Evolutionary conservation across 2,329 filamentous ascomycete genomes (phyloP).

Genomic region (Aureobasidium sp.): DNA sequence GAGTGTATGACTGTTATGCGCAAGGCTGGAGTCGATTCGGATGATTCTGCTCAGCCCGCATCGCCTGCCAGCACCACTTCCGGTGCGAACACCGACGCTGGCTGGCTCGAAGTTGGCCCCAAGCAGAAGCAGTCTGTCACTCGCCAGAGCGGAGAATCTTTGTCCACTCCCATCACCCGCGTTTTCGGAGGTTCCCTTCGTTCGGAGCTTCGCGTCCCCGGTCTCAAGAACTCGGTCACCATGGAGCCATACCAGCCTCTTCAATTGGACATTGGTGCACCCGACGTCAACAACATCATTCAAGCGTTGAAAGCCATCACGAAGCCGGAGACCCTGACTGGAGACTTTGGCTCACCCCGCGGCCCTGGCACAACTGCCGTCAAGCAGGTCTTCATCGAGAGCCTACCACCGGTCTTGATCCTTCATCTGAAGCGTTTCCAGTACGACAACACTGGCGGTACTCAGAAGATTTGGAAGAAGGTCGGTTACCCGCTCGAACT

Average conservation of each 20-base stretch:
- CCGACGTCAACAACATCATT: conserved; percentile 79
- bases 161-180: conserved; percentile 73
- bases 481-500: conserved; percentile 90
- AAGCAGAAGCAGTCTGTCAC: conserved; percentile 84
- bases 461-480: conserved; percentile 98
- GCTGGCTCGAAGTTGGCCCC: conserved; percentile 91
- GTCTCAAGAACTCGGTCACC: conserved; percentile 83
- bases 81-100: conserved; percentile 44
- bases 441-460: conserved; percentile 79
- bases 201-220: conserved; percentile 80
- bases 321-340: conserved; percentile 72
- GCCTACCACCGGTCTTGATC: conserved; percentile 81
- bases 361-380: conserved; percentile 70
- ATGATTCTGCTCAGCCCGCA: conserved; percentile 18
- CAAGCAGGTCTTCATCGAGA: conserved; percentile 93
- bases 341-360: conserved; percentile 71
- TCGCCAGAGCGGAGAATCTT: conserved; percentile 61
- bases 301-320: conserved; percentile 84
- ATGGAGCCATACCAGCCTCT: conserved; percentile 89
- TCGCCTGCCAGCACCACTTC: conserved; percentile 34
- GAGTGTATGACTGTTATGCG: conserved; percentile 77
- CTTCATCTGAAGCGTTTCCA: conserved; percentile 96
- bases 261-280: conserved; percentile 85
- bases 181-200: conserved; percentile 90
- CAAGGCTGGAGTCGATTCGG: conserved; percentile 19